These are phyloP conservation scores for Sporothrix brasiliensis DNA, from an alignment of 2,329 filamentous ascomycete genomes.

Conservation along the genomic window DNA sequence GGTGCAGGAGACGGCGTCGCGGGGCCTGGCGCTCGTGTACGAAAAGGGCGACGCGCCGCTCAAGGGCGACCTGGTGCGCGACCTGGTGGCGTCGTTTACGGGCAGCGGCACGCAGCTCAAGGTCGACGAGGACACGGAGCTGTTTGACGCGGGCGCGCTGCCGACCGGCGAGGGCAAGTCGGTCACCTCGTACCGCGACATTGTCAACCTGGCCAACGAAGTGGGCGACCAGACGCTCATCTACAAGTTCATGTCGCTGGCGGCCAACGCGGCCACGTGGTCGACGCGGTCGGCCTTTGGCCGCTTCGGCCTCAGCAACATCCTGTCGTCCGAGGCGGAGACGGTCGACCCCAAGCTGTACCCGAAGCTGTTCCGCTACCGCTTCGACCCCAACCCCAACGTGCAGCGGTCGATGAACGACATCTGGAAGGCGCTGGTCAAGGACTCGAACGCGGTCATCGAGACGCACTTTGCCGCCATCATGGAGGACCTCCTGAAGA, in stretches of 20 bases:
- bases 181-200: slow-evolving; percentile 95
- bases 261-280: slow-evolving; percentile 95
- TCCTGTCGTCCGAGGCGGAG: slow-evolving; percentile 88
- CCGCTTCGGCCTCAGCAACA: slow-evolving; percentile 86
- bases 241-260: slow-evolving; percentile 97
- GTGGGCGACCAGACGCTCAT: slow-evolving; percentile 95
- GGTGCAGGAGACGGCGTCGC: slow-evolving; percentile 91
- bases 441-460: slow-evolving; percentile 76
- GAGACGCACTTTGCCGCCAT: slow-evolving; percentile 85
- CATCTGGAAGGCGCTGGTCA: slow-evolving; percentile 96
- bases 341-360: slow-evolving; percentile 90
- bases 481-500: slow-evolving; percentile 81
- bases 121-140: slow-evolving; percentile 85
- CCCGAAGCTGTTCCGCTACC: slow-evolving; percentile 89
- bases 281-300: slow-evolving; percentile 96
- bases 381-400: slow-evolving; percentile 92
- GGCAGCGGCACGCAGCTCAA: slow-evolving; percentile 74
- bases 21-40: slow-evolving; percentile 89
- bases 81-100: slow-evolving; percentile 87
- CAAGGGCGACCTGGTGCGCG: slow-evolving; percentile 80
- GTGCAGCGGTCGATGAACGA: slow-evolving; percentile 96
- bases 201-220: slow-evolving; percentile 92
- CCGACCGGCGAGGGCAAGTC: slow-evolving; percentile 88
- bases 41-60: slow-evolving; percentile 83
- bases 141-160: slow-evolving; percentile 88